A percentile compares a stretch with the other conserved stretches of the same genome.
Conservation (phyloP, 331 rosid genomes). For the Spiraea crenata region DNA sequence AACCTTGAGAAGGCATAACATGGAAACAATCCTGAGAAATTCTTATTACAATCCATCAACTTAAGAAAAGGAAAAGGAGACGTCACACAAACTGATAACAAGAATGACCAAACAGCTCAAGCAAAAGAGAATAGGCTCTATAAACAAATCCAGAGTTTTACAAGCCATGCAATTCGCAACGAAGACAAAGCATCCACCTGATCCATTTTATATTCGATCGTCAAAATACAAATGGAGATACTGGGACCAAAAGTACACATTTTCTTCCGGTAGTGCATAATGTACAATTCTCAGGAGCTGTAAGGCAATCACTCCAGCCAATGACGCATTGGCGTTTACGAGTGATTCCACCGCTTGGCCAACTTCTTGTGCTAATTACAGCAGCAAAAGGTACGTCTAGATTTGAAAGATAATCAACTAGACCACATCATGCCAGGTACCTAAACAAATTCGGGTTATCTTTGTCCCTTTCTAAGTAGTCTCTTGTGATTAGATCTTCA, state of each 20-base stretch:
- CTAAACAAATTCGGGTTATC: constrained; percentile 61
- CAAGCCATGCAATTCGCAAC: neutral
- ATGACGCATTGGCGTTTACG: constrained; percentile 4
- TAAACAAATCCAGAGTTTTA: neutral
- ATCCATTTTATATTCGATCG: constrained; percentile 15
- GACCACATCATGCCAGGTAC: constrained; percentile 56
- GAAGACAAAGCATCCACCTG: constrained; percentile 24
- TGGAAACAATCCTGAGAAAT: neutral
- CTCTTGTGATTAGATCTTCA: constrained; percentile 93
- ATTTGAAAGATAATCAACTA: constrained; percentile 22
- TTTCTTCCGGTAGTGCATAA: constrained; percentile 37
- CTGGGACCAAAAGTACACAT: constrained; percentile 14
- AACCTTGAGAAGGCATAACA: neutral
- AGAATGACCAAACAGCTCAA: neutral
- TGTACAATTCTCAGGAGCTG: constrained; percentile 40
- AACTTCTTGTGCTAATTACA: constrained; percentile 25
- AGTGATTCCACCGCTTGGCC: constrained; percentile 23
- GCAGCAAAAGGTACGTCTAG: constrained; percentile 27
- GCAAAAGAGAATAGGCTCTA: neutral
- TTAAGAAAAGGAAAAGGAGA: neutral
- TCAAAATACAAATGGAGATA: constrained; percentile 26
- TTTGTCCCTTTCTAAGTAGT: constrained; percentile 93
- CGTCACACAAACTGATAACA: neutral
- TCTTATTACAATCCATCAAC: neutral
- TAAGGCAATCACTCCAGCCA: constrained; percentile 31